A percentile compares a stretch with the other conserved stretches of the same genome.
Evolutionary conservation across 768 basidiomycete species (phyloP).

Genomic region (Boletus rufocinnamomeus): DNA sequence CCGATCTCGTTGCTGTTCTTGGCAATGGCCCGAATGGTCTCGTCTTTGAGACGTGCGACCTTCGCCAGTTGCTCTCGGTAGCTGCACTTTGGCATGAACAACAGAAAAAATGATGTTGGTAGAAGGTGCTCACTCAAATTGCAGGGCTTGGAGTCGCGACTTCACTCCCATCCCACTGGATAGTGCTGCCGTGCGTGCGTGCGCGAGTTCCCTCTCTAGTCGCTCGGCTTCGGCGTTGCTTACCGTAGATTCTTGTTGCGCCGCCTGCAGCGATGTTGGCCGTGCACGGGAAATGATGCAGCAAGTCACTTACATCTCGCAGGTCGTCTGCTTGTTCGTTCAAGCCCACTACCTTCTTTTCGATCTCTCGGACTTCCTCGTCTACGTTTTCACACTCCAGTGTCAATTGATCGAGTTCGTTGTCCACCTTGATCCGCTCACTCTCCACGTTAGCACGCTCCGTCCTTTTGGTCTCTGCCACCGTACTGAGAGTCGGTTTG

Average conservation of each 20-base stretch:
- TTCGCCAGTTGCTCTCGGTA: conserved; percentile 81
- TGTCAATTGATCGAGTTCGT: conserved; percentile 77
- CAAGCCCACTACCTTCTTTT: conserved; percentile 68
- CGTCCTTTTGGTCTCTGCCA: conserved; percentile 71
- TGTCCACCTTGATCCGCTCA: conserved; percentile 77
- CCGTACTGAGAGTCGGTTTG: conserved; percentile 71
- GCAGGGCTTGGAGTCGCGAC: conserved; percentile 70
- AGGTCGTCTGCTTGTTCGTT: conserved; percentile 80
- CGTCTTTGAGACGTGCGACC: conserved; percentile 71
- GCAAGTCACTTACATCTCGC: conserved; percentile 62
- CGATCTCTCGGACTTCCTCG: conserved; percentile 71
- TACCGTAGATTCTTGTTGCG: conserved; percentile 71
- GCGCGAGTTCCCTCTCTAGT: conserved; percentile 70
- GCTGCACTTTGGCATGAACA: conserved; percentile 39
- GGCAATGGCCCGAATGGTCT: conserved; percentile 76
- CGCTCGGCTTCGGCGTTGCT: conserved; percentile 66
- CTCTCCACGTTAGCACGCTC: conserved; percentile 73
- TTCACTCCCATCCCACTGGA: conserved; percentile 84
- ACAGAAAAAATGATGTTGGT: neutral
- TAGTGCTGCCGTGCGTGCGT: conserved; percentile 73
- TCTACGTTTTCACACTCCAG: conserved; percentile 80
- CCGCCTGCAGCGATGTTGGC: conserved; percentile 48
- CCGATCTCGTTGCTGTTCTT: conserved; percentile 86
- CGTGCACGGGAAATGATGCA: neutral
- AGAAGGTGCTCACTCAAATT: conserved; percentile 62